phyloP scores from a whole-genome alignment of 306 rosid genomes.

The Luffa aegyptiaca region DNA sequence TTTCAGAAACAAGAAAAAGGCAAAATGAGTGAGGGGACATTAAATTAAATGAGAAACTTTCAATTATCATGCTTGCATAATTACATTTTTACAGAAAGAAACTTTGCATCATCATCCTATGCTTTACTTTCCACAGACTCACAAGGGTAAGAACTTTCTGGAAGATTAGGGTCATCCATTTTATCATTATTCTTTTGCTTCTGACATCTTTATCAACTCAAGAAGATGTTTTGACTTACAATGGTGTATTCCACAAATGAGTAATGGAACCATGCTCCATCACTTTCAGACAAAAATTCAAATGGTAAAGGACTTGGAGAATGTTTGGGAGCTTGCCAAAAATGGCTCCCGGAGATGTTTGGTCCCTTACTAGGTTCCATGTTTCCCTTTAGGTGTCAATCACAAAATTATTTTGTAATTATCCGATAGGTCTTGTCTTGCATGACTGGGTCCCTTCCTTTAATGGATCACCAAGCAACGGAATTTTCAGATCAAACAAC shows the following conservation, averaged over 20 bases:
- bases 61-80: neutral
- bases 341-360: neutral
- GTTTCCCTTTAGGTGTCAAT: too few species aligned
- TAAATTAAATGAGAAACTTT: neutral
- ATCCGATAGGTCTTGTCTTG: too few species aligned
- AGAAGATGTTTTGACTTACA: neutral
- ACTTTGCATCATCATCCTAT: neutral
- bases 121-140: neutral
- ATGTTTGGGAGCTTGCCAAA: neutral
- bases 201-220: neutral
- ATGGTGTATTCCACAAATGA: neutral
- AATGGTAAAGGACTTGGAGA: neutral
- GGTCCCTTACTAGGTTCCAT: too few species aligned
- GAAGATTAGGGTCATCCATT: neutral
- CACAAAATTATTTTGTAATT: too few species aligned
- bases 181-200: neutral
- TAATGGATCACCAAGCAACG: neutral
- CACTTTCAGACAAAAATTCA: neutral
- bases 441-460: too few species aligned
- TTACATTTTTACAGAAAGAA: neutral
- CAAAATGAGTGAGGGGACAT: neutral
- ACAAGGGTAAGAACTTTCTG: neutral
- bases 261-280: neutral
- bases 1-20: slow-evolving; percentile 9
- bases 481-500: neutral